Base-by-base conservation (phyloP, 2,329 filamentous ascomycete genomes). In the Chaetomium olivaceum region DNA sequence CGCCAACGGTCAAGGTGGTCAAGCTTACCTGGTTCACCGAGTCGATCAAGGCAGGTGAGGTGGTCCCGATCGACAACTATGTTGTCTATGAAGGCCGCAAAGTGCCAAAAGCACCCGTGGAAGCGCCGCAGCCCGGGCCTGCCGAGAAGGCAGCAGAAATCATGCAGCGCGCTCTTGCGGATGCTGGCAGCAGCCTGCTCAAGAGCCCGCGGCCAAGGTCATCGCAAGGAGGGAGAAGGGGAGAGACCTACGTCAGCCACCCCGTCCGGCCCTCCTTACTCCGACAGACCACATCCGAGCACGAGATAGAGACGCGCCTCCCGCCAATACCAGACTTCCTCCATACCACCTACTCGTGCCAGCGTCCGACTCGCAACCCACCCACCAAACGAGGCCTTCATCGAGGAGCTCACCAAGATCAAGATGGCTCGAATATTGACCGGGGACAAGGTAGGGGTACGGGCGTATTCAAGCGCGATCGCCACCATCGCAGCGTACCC, bases 381-480 rank as follows among this genome's bases (percentile, higher is more conserved):
- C 62, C 82, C 88, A 0, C 90, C 91, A 0, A 98, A 98, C 71
- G 82, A 87, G 51, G 77, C 77, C 0, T 98, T 99, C 75, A 86
- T 97, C 51, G 78, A 84, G 0, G 83, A 91, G 67, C 82, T 99
- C 5, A 85, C 88, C 71, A 89, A 89, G 66, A 92, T 98, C 69
- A 87, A 90, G 55, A 86, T 85, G 2, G 83, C 89, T 2, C 86
- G 94, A 25, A 82, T 87, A 19, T 81, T 97, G 1, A 88, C 85
- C 0, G 86, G 87, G 9, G 93, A 97, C 71, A 83, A 90, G 56
- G 87, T 96, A 65, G 92, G 92, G 2, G 87, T 93, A 0, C 86
- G 92, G 58, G 93, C 94, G 0, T 98, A 98, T 75, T 93, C 91
- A 33, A 93, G 90, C 1, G 89, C 90, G 14, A 96, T 98, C 69